Evolutionary conservation across 2,329 filamentous ascomycete genomes (phyloP), one percentile per base, ranked within the genome.

Genomic region (Leptographium flavum): DNA sequence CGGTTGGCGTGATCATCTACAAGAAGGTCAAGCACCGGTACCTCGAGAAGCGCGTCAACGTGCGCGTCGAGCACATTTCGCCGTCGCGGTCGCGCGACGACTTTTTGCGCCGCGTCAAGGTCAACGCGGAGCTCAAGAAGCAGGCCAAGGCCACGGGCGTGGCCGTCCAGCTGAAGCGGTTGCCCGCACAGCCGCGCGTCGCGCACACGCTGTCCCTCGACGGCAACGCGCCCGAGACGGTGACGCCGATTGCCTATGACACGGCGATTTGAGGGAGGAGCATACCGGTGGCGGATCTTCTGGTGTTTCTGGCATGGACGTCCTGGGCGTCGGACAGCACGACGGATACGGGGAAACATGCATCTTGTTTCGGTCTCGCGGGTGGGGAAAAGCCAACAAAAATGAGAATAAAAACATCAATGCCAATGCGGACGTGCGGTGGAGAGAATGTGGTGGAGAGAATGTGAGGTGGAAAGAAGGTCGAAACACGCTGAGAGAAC

Each of bases 1-100:
- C 92, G 56, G 87, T 98, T 66, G 92, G 92, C 63, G 84, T 98
- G 70, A 95, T 98, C 74, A 85, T 98, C 73, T 90, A 94, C 84
- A 95, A 94, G 81, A 87, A 93, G 71, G 92, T 98, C 68, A 87
- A 88, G 74, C 92, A 96, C 83, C 85, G 90, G 64, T 98, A 95
- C 81, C 78, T 98, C 68, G 92, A 98, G 85, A 98, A 98, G 87
- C 90, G 92, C 69, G 81, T 98, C 76, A 96, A 94, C 81, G 77
- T 98, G 73, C 87, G 92, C 67, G 72, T 96, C 70, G 92, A 98
- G 83, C 92, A 98, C 82, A 79, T 98, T 71, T 72, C 73, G 63
- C 84, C 85, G 66, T 96, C 90, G 59, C 84, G 92, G 68, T 96
- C 90, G 63, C 81, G 92, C 65, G 90, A 96, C 63, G 90, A 92